Conservation (phyloP, 2,329 filamentous ascomycete species). For the Clonostachys byssicola region DNA sequence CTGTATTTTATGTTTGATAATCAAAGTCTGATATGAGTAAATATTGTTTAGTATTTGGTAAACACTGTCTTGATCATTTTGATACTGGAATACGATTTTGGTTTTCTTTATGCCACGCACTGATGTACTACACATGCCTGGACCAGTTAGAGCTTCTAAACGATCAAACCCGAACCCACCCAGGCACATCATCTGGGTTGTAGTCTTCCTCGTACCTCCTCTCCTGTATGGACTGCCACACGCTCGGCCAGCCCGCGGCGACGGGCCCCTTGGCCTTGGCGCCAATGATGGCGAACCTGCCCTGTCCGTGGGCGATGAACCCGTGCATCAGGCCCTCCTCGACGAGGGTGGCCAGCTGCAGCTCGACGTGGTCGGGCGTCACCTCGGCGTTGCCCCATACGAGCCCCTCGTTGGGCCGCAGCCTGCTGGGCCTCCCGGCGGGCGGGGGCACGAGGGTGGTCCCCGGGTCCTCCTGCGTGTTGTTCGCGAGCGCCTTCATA, state of each 20-base stretch:
- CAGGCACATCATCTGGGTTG: slow-evolving; percentile 65
- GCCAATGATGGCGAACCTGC: slow-evolving; percentile 78
- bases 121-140: not conserved
- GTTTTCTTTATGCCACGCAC: not conserved
- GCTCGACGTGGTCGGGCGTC: slow-evolving; percentile 66
- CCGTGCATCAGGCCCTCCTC: slow-evolving; percentile 79
- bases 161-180: slow-evolving; percentile 59
- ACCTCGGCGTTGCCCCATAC: slow-evolving; percentile 60
- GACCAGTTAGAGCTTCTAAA: not conserved
- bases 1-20: no score
- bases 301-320: slow-evolving; percentile 74
- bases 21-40: no score
- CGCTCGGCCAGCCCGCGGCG: slow-evolving; percentile 69
- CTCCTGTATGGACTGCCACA: slow-evolving; percentile 64
- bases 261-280: slow-evolving; percentile 63
- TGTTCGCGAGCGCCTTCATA: slow-evolving; percentile 46
- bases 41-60: not conserved
- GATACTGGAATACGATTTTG: not conserved
- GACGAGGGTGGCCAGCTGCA: slow-evolving; percentile 70
- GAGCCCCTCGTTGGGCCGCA: slow-evolving; percentile 54
- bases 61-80: not conserved
- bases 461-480: slow-evolving; percentile 31
- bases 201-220: slow-evolving; percentile 54
- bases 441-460: slow-evolving; percentile 40
- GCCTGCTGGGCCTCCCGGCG: slow-evolving; percentile 36